Evolutionary conservation across 2,329 filamentous ascomycete species (phyloP).

Genomic region (Ascochyta koolunga): DNA sequence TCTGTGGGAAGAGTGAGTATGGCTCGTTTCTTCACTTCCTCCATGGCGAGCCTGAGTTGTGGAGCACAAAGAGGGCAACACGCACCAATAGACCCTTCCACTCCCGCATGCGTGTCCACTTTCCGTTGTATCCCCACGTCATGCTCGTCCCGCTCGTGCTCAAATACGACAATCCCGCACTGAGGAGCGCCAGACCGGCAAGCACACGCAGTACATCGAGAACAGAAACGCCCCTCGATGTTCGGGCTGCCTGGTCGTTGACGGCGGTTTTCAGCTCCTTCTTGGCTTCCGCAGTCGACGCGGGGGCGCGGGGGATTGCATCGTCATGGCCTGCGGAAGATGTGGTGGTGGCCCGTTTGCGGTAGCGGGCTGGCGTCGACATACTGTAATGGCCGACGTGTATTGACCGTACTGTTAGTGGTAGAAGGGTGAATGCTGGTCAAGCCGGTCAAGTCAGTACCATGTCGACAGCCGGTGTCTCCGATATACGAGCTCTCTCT

Average conservation of each 20-base stretch:
- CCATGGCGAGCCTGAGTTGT: no score
- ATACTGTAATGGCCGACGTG: conserved; percentile 16
- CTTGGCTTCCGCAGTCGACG: conserved; percentile 29
- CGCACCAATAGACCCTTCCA: conserved; percentile 43
- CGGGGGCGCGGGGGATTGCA: conserved; percentile 7
- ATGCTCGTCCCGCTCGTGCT: conserved; percentile 68
- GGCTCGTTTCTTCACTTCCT: no score
- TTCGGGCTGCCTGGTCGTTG: conserved; percentile 29
- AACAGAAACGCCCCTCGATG: conserved; percentile 35
- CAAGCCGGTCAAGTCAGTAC: no score
- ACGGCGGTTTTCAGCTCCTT: conserved; percentile 33
- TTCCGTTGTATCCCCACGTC: conserved; percentile 48
- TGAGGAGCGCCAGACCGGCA: conserved; percentile 69
- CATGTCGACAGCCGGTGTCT: background rate
- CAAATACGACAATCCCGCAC: conserved; percentile 75
- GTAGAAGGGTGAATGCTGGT: no score
- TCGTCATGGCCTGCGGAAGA: conserved; percentile 6
- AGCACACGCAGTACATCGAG: conserved; percentile 74
- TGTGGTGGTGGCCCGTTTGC: conserved; percentile 8
- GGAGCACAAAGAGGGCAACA: background rate
- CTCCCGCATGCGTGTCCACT: conserved; percentile 46
- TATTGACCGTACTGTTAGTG: no score
- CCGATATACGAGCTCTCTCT: background rate
- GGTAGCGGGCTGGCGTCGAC: conserved; percentile 32
- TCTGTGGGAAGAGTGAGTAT: conserved; percentile 38